phyloP scores from a whole-genome alignment of 2,329 filamentous ascomycete genomes.

The Colletotrichum tofieldiae region DNA sequence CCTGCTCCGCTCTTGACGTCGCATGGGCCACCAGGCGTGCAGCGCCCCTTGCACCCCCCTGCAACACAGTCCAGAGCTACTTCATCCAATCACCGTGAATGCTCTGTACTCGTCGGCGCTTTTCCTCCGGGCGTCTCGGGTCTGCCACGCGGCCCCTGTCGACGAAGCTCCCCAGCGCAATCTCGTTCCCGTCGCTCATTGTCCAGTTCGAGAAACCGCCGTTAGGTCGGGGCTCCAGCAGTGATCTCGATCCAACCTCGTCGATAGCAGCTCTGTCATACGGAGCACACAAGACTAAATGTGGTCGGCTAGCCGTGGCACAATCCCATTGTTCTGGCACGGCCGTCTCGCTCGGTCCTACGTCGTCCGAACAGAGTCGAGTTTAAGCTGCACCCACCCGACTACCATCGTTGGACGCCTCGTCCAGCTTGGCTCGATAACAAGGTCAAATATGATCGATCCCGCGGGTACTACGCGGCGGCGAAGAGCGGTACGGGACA shows the following conservation, averaged over 20 bases:
- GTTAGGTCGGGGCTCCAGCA: conserved; percentile 11
- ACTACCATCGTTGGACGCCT: conserved; percentile 24
- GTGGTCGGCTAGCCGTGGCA: conserved; percentile 20
- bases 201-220: conserved; percentile 10
- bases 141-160: conserved; percentile 26
- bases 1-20: conserved; percentile 29
- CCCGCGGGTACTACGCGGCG: conserved; percentile 28
- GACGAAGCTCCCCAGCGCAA: conserved; percentile 2
- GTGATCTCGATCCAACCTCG: conserved; percentile 21
- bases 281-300: conserved; percentile 8
- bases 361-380: conserved; percentile 34
- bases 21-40: conserved; percentile 20
- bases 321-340: conserved; percentile 37
- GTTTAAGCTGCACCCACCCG: conserved; percentile 34
- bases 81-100: background rate
- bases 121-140: conserved; percentile 32
- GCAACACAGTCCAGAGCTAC: conserved; percentile 15
- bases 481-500: conserved; percentile 37
- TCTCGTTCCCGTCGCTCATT: conserved; percentile 18
- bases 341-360: conserved; percentile 9
- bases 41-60: background rate
- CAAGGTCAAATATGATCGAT: conserved; percentile 40
- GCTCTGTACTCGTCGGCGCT: conserved; percentile 12
- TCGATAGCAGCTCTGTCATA: conserved; percentile 5
- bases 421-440: conserved; percentile 34